Evolutionary conservation across 2,329 filamentous ascomycete genomes (phyloP).

Genomic region (Botrytis medusae): DNA sequence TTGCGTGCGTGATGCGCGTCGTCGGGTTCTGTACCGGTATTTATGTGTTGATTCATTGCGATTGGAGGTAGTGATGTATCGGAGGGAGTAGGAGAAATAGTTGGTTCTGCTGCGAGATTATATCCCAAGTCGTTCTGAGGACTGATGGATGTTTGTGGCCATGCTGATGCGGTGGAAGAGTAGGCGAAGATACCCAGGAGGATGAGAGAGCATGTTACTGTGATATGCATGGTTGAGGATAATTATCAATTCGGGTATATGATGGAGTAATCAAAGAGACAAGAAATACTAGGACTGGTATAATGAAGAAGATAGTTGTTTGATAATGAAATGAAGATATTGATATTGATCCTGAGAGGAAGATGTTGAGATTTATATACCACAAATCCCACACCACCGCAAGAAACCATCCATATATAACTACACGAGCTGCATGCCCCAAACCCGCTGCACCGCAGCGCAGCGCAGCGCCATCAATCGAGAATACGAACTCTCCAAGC

Average conservation of each 20-base stretch:
- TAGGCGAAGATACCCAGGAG: not conserved
- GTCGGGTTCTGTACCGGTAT: accelerated
- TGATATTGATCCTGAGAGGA: no score
- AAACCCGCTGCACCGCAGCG: not conserved
- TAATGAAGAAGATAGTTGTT: not conserved
- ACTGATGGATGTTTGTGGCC: not conserved
- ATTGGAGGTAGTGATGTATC: not conserved
- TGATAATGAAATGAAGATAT: not conserved
- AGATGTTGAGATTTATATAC: not conserved
- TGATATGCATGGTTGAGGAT: not conserved
- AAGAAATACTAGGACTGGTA: accelerated
- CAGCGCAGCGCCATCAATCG: not conserved
- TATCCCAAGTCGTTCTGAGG: not conserved
- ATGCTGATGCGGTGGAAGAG: not conserved
- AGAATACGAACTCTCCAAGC: not conserved
- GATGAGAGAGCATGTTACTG: not conserved
- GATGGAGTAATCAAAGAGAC: not conserved
- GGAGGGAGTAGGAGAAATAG: not conserved
- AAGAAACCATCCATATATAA: accelerated
- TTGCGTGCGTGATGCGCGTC: not conserved
- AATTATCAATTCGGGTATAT: not conserved
- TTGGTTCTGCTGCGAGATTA: not conserved
- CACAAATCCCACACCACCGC: not conserved
- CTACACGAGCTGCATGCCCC: not conserved
- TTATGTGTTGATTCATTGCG: accelerated